Base-by-base conservation (phyloP, 202 grass and related monocot genomes). In the Schoenoplectus tabernaemontani region DNA sequence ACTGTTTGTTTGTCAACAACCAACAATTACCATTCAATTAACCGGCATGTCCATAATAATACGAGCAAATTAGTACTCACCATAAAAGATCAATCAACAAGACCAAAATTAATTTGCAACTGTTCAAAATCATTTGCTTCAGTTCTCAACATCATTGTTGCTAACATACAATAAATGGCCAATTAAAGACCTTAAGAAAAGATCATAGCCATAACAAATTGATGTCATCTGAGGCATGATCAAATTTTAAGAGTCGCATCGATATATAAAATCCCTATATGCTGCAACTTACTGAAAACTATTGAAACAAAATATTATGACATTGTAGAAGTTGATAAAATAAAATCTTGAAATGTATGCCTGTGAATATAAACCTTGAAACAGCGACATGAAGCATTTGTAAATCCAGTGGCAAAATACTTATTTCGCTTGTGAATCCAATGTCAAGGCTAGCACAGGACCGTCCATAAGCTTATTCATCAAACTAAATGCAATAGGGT, bases 371-470 rank as follows among this genome's bases (percentile, higher is more conserved):
- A 79, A 51, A 74, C 41, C 76, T 36, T 59, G 39, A 44, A 69
- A 69, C 65, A 32, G 70, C 26, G 16, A 13, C n/a, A 12, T 58
- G 34, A 53, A 85, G 63, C 16, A 74, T 51, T 60, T 13, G 28
- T 16, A 24, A 56, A 59, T 16, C 2, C 38, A 72, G 41, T 9
- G 54, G 53, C 64, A 85, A 48, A 24, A 61, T 23, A 62, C 54
- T 64, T 30, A 80, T 85, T 26, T 85, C 7, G 83, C 83, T 85
- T 85, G 81, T 80, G 83, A 44, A 60, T 67, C 24, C 5, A 80
- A 5, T 66, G 76, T 85, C 83, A 59, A 51, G 71, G 68, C 68
- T 51, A 85, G 83, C 76, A 85, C 76, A n/a, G 13, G 83, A 78
- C 82, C 73, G 74, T 84, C 82, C 71, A 84, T 78, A 84, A 78